Base-by-base conservation (phyloP, 1,139 yeast species). In the Suhomyces bokatorum region DNA sequence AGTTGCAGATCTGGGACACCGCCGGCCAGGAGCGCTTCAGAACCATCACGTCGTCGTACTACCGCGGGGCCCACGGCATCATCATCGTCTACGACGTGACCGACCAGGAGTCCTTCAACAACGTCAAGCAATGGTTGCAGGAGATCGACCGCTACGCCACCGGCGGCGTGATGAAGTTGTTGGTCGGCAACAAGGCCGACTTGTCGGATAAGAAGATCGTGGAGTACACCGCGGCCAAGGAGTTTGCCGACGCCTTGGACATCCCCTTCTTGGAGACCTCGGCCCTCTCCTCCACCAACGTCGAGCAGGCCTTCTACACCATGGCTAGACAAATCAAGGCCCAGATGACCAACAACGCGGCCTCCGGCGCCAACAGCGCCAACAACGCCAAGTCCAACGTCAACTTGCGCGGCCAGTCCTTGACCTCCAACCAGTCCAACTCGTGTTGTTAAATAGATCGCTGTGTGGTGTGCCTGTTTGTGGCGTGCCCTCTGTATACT, bases 281-380 rank as follows among this genome's bases (percentile, higher is more conserved):
- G 29, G 99, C 99, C 29, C 82, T 91, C 66, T 87, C 87, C 58
- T 87, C 97, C 32, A 89, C 97, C 49, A 93, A 93, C 64, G 99
- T 93, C 57, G 99, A 95, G 69, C 97, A 93, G 69, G 98, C 99
- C 13, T 93, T 93, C 73, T 83, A 89, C 76, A 89, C 97, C 54
- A 93, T 93, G 99, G 97, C 99, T 9, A 86, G 96, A 69, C 98
- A 95, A 69, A 93, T 93, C 65, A 95, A 95, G 77, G 96, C 96
- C 53, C 90, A 91, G 63, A 88, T 91, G 89, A 89, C 97, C 53
- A 85, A 75, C 65, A 63, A 69, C 42, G 69, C 70, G 34, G 78
- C 77, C 53, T 75, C 78, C 40, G 70, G 73, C 41, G 73, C 75
- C 35, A 54, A 56, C 44, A 59, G 60, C 39, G 59, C 62, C 40